Evolutionary conservation across 2,329 filamentous ascomycete species (phyloP), one percentile per base, ranked within the genome.

Genomic region (Verticillium klebahnii): DNA sequence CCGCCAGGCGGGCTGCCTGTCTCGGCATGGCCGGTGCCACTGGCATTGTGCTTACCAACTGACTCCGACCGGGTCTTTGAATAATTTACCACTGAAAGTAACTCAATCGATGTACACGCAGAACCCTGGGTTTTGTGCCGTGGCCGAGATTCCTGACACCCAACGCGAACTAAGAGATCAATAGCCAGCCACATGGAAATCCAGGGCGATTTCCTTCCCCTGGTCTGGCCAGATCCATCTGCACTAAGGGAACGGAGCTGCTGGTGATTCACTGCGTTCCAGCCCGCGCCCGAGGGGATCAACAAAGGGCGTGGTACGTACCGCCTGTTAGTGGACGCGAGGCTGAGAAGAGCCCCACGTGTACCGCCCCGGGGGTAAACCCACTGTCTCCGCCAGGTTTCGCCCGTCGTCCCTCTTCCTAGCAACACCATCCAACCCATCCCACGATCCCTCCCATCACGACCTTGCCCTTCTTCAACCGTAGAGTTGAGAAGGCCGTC

Each of bases 21-120:
- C 45, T 50, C 45, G 45, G 45, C 45, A 12, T 50, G 45, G 45
- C 45, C 45, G 45, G 45, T 45, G 39, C 45, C 45, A 50, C n/a
- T 50, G 45, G 3, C 45, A 23, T 12, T 50, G n/a, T 65, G 29
- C 39, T 64, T 45, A 52, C 58, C 32, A 65, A 66, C 58, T 65
- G 8, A 39, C 61, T 19, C 45, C 63, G 19, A 62, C 56, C 32
- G 64, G 65, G 65, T 56, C 17, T n/a, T 8, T n/a, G 15, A 45
- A 45, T 45, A 19, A 7, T 8, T 45, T 29, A 29, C 29, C 29
- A 29, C 29, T 29, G 29, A 29, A 4, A 29, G 29, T 29, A 6
- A 29, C 29, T 29, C 29, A 6, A 29, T 29, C 29, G 3, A 29
- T 29, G 29, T 29, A 29, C 29, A 29, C 29, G 29, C 29, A 29